A percentile compares a stretch with the other conserved stretches of the same genome.
phyloP scores from a whole-genome alignment of 1,139 yeast genomes.

The Arxiozyma slooffiae region DNA sequence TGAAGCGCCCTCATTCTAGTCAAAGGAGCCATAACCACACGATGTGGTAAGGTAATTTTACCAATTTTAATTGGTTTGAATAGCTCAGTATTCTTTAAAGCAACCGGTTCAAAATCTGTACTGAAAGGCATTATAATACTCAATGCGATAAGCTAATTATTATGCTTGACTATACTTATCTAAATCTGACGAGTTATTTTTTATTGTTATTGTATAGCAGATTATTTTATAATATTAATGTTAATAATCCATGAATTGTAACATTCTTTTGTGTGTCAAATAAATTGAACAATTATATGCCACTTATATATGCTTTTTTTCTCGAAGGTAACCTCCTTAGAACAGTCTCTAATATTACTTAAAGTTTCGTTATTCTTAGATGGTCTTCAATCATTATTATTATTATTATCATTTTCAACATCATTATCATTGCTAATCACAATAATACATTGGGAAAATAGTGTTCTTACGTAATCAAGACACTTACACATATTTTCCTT shows the following conservation, averaged over 20 bases:
- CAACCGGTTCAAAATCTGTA: conserved; percentile 18
- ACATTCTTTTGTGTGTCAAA: too few species aligned
- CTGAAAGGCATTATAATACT: conserved; percentile 13
- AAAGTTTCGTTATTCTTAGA: neutral
- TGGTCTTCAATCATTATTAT: neutral
- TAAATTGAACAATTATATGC: neutral
- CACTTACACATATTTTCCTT: too few species aligned
- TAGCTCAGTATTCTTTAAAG: conserved; percentile 31
- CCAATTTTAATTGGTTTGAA: conserved; percentile 44
- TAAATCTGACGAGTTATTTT: conserved; percentile 20
- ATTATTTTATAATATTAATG: too few species aligned
- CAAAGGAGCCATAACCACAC: conserved; percentile 43
- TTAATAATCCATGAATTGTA: too few species aligned
- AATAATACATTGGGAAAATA: too few species aligned
- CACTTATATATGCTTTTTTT: too few species aligned
- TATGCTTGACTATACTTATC: neutral
- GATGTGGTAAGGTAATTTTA: conserved; percentile 29
- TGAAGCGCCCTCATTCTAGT: conserved; percentile 39
- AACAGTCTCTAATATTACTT: neutral
- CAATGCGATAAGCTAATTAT: neutral
- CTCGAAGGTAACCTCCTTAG: neutral
- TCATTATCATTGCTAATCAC: neutral
- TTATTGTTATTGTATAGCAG: conserved; percentile 6
- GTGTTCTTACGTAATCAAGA: neutral
- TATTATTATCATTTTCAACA: too few species aligned